Evolutionary conservation across 2,329 filamentous ascomycete species (phyloP).

Genomic region (Byssothecium circinans): DNA sequence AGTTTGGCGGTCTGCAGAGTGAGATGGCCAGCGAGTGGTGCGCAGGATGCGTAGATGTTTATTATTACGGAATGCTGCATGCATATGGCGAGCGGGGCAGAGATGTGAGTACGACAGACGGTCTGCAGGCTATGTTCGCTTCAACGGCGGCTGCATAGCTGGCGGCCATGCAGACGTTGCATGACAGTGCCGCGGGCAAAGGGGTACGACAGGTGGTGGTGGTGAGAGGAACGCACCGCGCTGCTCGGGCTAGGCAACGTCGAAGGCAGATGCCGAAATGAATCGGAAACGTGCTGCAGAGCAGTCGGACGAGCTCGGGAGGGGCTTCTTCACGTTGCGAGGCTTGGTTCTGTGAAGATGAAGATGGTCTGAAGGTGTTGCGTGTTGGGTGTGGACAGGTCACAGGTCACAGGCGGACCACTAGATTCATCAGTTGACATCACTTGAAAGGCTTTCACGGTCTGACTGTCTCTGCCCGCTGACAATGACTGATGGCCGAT

Average conservation of each 20-base stretch:
- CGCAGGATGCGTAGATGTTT: not conserved
- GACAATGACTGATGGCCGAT: too few species aligned
- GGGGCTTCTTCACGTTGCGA: not conserved
- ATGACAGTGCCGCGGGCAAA: not conserved
- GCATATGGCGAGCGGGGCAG: not conserved
- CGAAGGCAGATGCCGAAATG: not conserved
- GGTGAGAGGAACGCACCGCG: not conserved
- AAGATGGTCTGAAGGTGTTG: too few species aligned
- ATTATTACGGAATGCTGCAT: not conserved
- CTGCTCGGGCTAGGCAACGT: too few species aligned
- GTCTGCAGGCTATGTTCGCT: too few species aligned
- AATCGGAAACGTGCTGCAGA: not conserved
- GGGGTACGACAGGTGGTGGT: not conserved
- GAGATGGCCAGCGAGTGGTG: not conserved
- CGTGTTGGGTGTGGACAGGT: not conserved
- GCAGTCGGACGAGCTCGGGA: not conserved
- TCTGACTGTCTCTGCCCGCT: too few species aligned
- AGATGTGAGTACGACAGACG: not conserved
- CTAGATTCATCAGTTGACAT: not conserved
- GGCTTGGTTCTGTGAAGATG: too few species aligned
- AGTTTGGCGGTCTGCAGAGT: constrained; percentile 4
- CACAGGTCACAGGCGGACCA: too few species aligned
- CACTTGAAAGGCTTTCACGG: not conserved
- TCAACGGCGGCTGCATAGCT: not conserved
- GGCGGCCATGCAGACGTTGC: not conserved